These are phyloP conservation scores for Sporobolomyces phaffii DNA, from an alignment of 768 basidiomycete species.

Conservation along the genomic window DNA sequence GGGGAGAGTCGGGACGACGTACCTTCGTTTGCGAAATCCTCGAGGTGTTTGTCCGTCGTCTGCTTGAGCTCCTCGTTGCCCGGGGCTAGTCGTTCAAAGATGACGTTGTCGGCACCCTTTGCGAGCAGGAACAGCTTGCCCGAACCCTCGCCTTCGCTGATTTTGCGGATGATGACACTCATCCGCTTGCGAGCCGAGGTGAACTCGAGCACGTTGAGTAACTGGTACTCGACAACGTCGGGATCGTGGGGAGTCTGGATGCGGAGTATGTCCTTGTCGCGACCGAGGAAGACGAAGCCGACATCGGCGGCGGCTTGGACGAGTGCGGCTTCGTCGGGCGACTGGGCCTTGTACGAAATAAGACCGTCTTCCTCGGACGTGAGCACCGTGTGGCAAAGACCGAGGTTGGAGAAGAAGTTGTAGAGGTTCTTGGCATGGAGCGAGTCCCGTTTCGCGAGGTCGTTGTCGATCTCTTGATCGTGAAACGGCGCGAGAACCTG, in stretches of 20 bases:
- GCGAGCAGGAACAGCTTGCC: constrained; percentile 63
- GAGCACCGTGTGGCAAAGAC: constrained; percentile 93
- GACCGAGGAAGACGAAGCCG: constrained; percentile 85
- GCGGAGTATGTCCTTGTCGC: constrained; percentile 70
- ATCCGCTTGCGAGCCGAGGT: constrained; percentile 88
- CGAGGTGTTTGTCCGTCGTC: constrained; percentile 74
- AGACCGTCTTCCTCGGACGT: constrained; percentile 67
- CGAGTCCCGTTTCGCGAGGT: constrained; percentile 58
- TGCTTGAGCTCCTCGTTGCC: constrained; percentile 66
- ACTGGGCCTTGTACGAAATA: constrained; percentile 92
- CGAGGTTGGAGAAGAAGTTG: constrained; percentile 86
- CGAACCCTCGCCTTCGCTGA: constrained; percentile 49
- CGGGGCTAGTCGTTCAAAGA: constrained; percentile 77
- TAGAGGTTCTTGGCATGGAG: constrained; percentile 69
- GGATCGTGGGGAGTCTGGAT: constrained; percentile 73
- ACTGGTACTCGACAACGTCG: constrained; percentile 66
- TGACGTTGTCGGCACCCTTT: constrained; percentile 96
- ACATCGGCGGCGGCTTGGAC: constrained; percentile 94
- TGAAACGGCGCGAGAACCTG: constrained; percentile 60
- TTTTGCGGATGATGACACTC: constrained; percentile 79
- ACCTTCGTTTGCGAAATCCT: constrained; percentile 78
- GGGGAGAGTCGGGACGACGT: constrained; percentile 44
- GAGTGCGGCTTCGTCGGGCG: constrained; percentile 93
- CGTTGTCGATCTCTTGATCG: constrained; percentile 56
- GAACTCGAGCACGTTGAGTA: constrained; percentile 92